Evolutionary conservation across 768 basidiomycete genomes (phyloP).

Genomic region (Mycena galericulata): DNA sequence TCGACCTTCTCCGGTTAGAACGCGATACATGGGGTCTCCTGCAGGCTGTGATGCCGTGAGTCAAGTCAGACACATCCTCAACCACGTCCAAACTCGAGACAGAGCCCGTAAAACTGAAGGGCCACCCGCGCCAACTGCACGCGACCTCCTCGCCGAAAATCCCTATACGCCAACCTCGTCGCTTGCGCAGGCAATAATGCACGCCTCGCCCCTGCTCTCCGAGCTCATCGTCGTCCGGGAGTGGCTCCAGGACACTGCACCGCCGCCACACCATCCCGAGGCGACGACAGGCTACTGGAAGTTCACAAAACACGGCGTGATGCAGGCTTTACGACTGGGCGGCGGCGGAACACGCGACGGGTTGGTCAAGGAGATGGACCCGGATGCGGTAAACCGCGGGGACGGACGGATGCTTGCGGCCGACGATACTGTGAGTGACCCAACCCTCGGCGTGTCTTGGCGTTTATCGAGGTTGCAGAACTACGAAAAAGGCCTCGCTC

Average conservation of each 20-base stretch:
- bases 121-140: conserved; percentile 60
- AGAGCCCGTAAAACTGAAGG: conserved; percentile 79
- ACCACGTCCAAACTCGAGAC: neutral
- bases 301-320: conserved; percentile 80
- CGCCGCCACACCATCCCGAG: conserved; percentile 70
- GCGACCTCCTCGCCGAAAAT: conserved; percentile 71
- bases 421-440: conserved; percentile 78
- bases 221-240: conserved; percentile 89
- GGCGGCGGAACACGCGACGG: conserved; percentile 53
- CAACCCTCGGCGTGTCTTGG: neutral
- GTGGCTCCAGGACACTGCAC: conserved; percentile 87
- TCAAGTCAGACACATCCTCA: conserved; percentile 33
- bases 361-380: conserved; percentile 79
- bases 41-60: conserved; percentile 82
- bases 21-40: conserved; percentile 86
- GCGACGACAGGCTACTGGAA: conserved; percentile 87
- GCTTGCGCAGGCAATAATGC: conserved; percentile 80
- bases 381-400: conserved; percentile 78
- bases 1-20: conserved; percentile 77
- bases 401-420: conserved; percentile 71
- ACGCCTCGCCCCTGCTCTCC: conserved; percentile 71
- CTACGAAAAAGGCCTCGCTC: conserved; percentile 82
- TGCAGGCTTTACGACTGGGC: conserved; percentile 72
- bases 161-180: conserved; percentile 86
- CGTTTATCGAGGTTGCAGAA: conserved; percentile 56